Base-by-base conservation (phyloP, 1,284 basidiomycete species). In the Heterobasidion occidentale region DNA sequence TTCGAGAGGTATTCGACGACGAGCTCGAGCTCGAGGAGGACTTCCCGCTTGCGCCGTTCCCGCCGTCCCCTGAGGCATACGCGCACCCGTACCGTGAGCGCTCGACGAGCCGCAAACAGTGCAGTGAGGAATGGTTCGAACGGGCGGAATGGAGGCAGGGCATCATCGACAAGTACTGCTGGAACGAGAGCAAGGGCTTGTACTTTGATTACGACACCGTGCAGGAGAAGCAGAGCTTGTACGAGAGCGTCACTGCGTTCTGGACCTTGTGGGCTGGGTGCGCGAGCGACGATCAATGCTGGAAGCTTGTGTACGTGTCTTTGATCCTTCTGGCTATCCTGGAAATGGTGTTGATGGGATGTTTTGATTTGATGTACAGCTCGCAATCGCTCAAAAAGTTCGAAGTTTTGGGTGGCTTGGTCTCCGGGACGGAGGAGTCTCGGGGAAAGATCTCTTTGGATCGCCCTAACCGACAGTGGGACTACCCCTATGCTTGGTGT, bases 381-480 rank as follows among this genome's bases (percentile, higher is more conserved):
- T 83, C 84, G 33, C 79, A 90, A 56, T 94, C 93, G 20, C 71
- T 99, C 66, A 86, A 88, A 74, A 97, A 97, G 75, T 98, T 99
- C 64, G 96, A 99, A 70, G 94, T 92, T 17, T 81, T 94, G 11
- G 96, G 96, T 45, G 96, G 96, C n/a, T 77, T 99, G 19, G 93
- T 97, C 5, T 92, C 94, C 11, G 96, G 96, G 55, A 98, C 97
- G 1, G 96, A 98, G 67, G 92, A 95, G 71, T 98, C 94, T 51
- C 83, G 96, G 58, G 96, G 96, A 50, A 91, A 90, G 70, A 94
- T 99, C 61, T 94, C 94, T 14, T 78, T 98, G 54, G 92, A 97
- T 67, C 80, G 96, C 51, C 97, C 97, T n/a, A 98, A 98, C 74
- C 91, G 97, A 63, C 97, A 98, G 70, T 98, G 96, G 96, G 96